Conservation (phyloP, 768 basidiomycete genomes). For the Leccinellum rugosiceps region DNA sequence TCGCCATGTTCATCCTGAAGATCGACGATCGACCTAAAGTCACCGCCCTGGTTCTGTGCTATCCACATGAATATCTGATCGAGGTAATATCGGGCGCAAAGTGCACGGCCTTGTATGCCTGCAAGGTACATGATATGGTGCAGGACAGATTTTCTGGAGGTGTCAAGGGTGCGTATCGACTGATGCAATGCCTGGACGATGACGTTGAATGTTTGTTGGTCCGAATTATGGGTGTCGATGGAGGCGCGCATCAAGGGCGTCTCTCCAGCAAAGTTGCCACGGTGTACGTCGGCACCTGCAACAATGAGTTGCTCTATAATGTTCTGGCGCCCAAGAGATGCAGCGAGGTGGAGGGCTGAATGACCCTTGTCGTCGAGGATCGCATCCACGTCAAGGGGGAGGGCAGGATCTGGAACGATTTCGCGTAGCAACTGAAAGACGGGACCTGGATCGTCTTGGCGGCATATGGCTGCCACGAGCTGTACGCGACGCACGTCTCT, state of each 20-base stretch:
- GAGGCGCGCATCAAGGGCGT: conserved; percentile 92
- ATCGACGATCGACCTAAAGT: conserved; percentile 80
- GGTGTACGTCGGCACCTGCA: conserved; percentile 81
- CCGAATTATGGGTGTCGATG: conserved; percentile 82
- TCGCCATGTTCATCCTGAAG: conserved; percentile 94
- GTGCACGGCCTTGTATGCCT: conserved; percentile 84
- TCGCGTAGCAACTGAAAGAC: conserved; percentile 67
- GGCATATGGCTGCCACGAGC: conserved; percentile 63
- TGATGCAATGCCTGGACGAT: conserved; percentile 63
- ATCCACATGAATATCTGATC: conserved; percentile 87
- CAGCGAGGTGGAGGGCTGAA: conserved; percentile 90
- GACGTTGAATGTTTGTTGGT: conserved; percentile 67
- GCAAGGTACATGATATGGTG: conserved; percentile 92
- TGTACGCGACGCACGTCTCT: conserved; percentile 56
- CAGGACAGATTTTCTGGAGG: conserved; percentile 77
- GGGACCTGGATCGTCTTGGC: conserved; percentile 61
- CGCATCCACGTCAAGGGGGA: conserved; percentile 62
- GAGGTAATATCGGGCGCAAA: conserved; percentile 85
- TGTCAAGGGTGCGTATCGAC: conserved; percentile 87
- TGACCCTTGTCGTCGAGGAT: conserved; percentile 94
- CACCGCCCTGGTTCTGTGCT: conserved; percentile 69
- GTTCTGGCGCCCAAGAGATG: conserved; percentile 72
- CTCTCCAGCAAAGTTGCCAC: conserved; percentile 92
- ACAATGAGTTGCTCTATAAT: conserved; percentile 68
- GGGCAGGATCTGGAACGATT: conserved; percentile 43